phyloP scores from a whole-genome alignment of 108 stramenopile genomes.

The Skeletonema tropicum region DNA sequence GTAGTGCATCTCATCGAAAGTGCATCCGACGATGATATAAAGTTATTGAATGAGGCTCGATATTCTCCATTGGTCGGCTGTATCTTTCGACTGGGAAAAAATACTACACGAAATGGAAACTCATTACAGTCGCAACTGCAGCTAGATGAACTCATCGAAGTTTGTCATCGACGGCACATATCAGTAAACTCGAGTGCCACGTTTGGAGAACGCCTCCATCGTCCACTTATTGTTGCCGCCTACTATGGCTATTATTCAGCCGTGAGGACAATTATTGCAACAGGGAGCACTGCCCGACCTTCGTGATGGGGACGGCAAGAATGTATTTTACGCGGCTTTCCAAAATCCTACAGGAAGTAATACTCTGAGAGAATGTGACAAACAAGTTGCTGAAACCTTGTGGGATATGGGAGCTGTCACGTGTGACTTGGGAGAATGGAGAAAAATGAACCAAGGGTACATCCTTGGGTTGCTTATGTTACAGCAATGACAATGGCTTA shows the following conservation, averaged over 20 bases:
- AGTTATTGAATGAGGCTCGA: constrained; percentile 14
- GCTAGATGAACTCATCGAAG: constrained; percentile 15
- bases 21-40: constrained; percentile 22
- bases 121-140: constrained; percentile 20
- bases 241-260: constrained; percentile 38
- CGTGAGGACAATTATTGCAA: constrained; percentile 25
- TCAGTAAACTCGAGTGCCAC: constrained; percentile 26
- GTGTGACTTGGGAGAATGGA: constrained; percentile 26
- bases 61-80: constrained; percentile 39
- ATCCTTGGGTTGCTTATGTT: constrained; percentile 15
- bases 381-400: constrained; percentile 25
- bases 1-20: constrained; percentile 24
- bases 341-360: constrained; percentile 24
- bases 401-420: constrained; percentile 32
- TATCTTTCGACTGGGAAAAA: constrained; percentile 35
- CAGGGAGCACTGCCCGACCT: constrained; percentile 32
- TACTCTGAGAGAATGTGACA: constrained; percentile 36
- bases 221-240: constrained; percentile 38
- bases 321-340: constrained; percentile 30
- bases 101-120: constrained; percentile 36
- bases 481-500: constrained; percentile 17
- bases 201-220: constrained; percentile 28
- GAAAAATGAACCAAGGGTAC: background rate
- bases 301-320: constrained; percentile 34
- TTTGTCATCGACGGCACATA: constrained; percentile 19